Conservation (phyloP, 768 basidiomycete species). For the Russula olivacea region DNA sequence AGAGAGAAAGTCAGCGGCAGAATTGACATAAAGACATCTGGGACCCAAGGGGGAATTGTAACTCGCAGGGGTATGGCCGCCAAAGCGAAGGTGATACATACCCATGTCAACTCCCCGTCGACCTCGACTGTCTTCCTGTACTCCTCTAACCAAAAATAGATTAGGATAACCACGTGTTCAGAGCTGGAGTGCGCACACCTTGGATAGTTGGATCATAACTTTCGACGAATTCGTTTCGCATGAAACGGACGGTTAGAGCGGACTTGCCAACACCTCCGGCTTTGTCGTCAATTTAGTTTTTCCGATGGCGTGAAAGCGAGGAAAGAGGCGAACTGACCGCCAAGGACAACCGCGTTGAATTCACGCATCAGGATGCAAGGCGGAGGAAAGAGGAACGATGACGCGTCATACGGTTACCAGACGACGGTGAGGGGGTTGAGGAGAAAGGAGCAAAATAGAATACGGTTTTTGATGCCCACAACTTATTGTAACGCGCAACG, state of each 20-base stretch:
- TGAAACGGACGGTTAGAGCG: constrained; percentile 74
- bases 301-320: background rate
- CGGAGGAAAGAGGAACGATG: constrained; percentile 17
- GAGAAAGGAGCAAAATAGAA: background rate
- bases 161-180: background rate
- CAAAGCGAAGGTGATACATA: constrained; percentile 34
- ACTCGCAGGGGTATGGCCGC: constrained; percentile 6
- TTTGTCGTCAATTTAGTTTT: constrained; percentile 29
- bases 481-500: background rate
- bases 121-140: constrained; percentile 62
- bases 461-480: constrained; percentile 10
- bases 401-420: constrained; percentile 23
- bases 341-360: constrained; percentile 75
- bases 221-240: constrained; percentile 65
- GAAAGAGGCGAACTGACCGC: constrained; percentile 44
- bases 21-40: background rate
- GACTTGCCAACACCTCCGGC: constrained; percentile 90
- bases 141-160: constrained; percentile 45
- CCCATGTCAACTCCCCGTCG: constrained; percentile 57
- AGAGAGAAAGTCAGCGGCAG: background rate
- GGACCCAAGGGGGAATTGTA: background rate
- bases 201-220: constrained; percentile 83
- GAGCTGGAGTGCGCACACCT: constrained; percentile 39
- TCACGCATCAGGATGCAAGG: constrained; percentile 45
- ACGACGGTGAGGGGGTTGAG: constrained; percentile 8